Evolutionary conservation across 2,329 filamentous ascomycete species (phyloP).

Genomic region (Epichloe coenophiala): DNA sequence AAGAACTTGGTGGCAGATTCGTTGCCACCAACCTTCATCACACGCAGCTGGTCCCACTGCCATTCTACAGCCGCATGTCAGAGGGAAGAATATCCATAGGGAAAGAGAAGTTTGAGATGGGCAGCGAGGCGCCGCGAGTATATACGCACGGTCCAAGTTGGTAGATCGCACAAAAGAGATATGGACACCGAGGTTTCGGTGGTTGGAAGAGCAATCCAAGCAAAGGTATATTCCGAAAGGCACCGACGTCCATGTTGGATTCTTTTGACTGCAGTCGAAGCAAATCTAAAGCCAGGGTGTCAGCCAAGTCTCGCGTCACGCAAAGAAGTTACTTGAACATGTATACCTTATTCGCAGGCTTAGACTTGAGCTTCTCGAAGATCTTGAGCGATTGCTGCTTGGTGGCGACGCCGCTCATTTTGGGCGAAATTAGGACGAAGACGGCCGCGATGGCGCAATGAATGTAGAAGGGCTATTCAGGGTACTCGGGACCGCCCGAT

Average conservation of each 20-base stretch:
- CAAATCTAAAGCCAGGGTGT: constrained; percentile 53
- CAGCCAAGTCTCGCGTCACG: neutral
- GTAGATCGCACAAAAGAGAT: constrained; percentile 98
- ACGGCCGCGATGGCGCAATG: neutral
- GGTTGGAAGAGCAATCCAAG: constrained; percentile 92
- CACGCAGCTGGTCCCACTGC: constrained; percentile 96
- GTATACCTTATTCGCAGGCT: constrained; percentile 81
- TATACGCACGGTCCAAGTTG: constrained; percentile 81
- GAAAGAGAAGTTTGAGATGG: too few species aligned
- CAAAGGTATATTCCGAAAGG: constrained; percentile 96
- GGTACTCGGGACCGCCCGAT: neutral
- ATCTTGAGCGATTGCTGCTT: constrained; percentile 95
- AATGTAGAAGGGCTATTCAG: neutral
- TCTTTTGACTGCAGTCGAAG: constrained; percentile 96
- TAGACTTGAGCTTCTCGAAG: constrained; percentile 93
- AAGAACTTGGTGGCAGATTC: constrained; percentile 98
- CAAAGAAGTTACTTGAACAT: too few species aligned
- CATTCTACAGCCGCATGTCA: constrained; percentile 45
- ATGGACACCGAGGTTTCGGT: constrained; percentile 94
- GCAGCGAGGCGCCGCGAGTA: neutral
- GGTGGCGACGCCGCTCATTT: constrained; percentile 58
- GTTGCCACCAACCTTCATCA: constrained; percentile 98
- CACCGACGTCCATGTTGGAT: constrained; percentile 96
- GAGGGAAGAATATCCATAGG: neutral
- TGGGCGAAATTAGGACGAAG: constrained; percentile 17